These are phyloP conservation scores for Blastocladiella britannica DNA, from an alignment of 192 early-diverging fungal species.

Conservation along the genomic window DNA sequence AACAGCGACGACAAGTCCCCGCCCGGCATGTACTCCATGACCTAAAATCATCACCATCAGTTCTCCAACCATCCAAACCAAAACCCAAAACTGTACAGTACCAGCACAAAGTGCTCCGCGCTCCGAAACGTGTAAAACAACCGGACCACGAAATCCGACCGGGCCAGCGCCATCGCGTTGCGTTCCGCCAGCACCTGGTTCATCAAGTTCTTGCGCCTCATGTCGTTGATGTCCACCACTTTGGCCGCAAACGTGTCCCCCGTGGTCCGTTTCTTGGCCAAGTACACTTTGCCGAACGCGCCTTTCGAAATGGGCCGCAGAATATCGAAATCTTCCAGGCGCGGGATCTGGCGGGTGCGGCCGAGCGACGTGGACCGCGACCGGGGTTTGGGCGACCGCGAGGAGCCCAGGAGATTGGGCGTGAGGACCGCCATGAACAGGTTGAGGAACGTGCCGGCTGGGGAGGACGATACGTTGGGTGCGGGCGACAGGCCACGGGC, in stretches of 20 bases:
- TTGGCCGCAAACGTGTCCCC: constrained; percentile 82
- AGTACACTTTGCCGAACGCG: constrained; percentile 78
- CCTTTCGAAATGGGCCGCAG: constrained; percentile 88
- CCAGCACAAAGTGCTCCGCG: constrained; percentile 67
- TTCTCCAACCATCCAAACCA: neutral
- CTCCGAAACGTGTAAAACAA: constrained; percentile 85
- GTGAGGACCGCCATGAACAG: too few species aligned
- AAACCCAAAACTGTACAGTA: constrained; percentile 6
- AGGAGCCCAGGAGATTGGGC: too few species aligned
- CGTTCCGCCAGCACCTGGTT: constrained; percentile 72
- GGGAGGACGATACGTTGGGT: too few species aligned
- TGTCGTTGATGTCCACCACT: constrained; percentile 75
- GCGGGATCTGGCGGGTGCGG: too few species aligned
- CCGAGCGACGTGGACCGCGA: too few species aligned
- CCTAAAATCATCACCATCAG: constrained; percentile 2
- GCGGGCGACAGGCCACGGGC: too few species aligned
- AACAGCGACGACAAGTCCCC: constrained; percentile 64
- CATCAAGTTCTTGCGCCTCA: constrained; percentile 94
- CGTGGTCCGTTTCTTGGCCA: constrained; percentile 66
- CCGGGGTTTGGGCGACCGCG: too few species aligned
- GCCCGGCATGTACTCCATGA: constrained; percentile 80
- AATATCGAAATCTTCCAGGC: constrained; percentile 82
- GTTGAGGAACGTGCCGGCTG: too few species aligned
- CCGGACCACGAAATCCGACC: constrained; percentile 72
- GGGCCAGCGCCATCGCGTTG: constrained; percentile 53